These are phyloP conservation scores for Capsicum chinense DNA, from an alignment of 257 asterid species.

Conservation along the genomic window DNA sequence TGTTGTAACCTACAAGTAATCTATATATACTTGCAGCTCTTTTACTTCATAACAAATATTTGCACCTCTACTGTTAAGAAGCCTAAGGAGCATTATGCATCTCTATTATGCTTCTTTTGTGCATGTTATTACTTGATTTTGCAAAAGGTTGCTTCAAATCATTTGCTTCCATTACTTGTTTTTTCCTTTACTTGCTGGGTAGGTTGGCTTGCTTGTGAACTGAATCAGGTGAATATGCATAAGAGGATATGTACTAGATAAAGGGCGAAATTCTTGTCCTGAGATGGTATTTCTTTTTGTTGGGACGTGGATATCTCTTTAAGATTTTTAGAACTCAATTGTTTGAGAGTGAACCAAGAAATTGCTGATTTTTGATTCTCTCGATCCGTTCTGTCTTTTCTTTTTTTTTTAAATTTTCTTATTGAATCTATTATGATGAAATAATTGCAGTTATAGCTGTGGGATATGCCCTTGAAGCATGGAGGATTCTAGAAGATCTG, in stretches of 20 bases:
- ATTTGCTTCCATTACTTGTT: background rate
- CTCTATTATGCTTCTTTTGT: slow-evolving; percentile 11
- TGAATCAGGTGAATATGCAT: slow-evolving; percentile 23
- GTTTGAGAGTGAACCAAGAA: background rate
- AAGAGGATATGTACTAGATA: background rate
- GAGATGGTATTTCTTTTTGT: background rate
- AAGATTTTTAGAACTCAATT: background rate
- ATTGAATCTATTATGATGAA: background rate
- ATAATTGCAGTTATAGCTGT: slow-evolving; percentile 49
- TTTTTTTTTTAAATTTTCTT: background rate
- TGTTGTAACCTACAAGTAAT: background rate
- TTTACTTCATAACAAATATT: background rate
- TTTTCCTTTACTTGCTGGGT: background rate
- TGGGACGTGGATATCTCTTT: background rate
- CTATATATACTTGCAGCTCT: background rate
- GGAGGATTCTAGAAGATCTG: slow-evolving; percentile 49
- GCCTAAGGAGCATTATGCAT: background rate
- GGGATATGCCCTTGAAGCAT: slow-evolving; percentile 53
- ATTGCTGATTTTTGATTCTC: background rate
- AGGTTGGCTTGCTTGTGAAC: background rate
- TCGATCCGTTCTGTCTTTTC: background rate
- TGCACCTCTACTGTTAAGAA: background rate
- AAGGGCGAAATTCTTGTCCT: background rate
- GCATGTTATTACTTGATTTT: slow-evolving; percentile 8
- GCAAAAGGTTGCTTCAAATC: slow-evolving; percentile 7